phyloP scores from a whole-genome alignment of 148 eudicot species.

The Rhododendron mucronatum region DNA sequence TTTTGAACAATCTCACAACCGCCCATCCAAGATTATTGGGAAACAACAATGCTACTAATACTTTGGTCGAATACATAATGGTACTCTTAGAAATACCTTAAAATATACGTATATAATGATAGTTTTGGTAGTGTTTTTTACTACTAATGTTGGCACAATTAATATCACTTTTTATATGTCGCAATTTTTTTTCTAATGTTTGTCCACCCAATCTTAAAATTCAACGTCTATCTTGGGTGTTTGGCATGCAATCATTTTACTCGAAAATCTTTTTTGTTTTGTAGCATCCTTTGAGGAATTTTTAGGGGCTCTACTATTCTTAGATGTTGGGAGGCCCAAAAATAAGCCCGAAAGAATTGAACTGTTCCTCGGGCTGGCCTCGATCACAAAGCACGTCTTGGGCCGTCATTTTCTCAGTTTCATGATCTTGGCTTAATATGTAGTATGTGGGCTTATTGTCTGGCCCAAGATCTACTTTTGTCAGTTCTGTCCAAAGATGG shows the following conservation, averaged over 20 bases:
- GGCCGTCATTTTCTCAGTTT: background rate
- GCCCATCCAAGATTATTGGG: background rate
- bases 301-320: background rate
- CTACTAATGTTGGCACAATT: too few species aligned
- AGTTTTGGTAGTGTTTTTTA: too few species aligned
- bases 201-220: too few species aligned
- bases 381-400: background rate
- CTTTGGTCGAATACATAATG: too few species aligned
- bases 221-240: too few species aligned
- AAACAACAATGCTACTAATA: too few species aligned
- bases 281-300: background rate
- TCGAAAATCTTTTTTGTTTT: background rate
- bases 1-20: background rate
- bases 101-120: too few species aligned
- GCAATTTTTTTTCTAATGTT: too few species aligned
- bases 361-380: background rate
- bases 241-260: background rate
- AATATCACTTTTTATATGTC: too few species aligned
- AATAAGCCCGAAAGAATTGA: background rate
- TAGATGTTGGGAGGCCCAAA: background rate
- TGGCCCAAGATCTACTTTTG: background rate
- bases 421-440: background rate
- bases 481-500: background rate
- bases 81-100: too few species aligned
- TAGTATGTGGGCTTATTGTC: background rate